Evolutionary conservation across 192 early-diverging fungal genomes (phyloP).

Genomic region (Coemansia sp.): DNA sequence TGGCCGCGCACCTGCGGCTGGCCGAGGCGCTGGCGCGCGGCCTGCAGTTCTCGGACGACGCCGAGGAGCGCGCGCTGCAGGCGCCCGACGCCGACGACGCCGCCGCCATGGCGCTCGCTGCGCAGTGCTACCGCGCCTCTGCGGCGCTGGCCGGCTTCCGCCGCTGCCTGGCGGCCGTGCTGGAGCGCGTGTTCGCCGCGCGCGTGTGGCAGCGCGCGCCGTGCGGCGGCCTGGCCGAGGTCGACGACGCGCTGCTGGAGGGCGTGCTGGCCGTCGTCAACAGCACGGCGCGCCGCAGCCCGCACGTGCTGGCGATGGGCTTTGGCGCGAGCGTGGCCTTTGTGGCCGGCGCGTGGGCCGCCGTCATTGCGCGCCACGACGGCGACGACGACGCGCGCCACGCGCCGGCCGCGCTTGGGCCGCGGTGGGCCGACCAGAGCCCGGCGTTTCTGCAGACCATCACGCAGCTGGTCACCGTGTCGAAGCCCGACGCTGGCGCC

Average conservation of each 20-base stretch:
- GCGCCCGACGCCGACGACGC: conserved; percentile 27
- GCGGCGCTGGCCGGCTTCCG: conserved; percentile 28
- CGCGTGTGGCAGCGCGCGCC: conserved; percentile 13
- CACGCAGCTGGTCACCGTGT: conserved; percentile 36
- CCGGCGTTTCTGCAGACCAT: conserved; percentile 42
- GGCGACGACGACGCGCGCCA: not conserved
- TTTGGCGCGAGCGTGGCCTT: conserved; percentile 23
- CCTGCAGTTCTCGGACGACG: conserved; percentile 46
- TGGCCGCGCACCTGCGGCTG: conserved; percentile 25
- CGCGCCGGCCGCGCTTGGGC: not conserved
- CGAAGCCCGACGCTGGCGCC: conserved; percentile 2
- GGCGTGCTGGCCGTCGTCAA: conserved; percentile 27
- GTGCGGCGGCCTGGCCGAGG: conserved; percentile 6
- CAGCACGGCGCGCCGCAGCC: conserved; percentile 38
- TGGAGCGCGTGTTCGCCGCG: conserved; percentile 19
- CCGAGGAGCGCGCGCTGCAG: conserved; percentile 43
- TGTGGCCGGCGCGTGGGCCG: conserved; percentile 29
- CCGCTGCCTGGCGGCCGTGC: not conserved
- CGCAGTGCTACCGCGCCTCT: conserved; percentile 38
- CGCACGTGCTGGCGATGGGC: conserved; percentile 32
- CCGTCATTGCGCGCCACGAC: conserved; percentile 11
- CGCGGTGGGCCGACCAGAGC: conserved; percentile 49
- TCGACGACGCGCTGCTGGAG: conserved; percentile 34
- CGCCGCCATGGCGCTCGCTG: conserved; percentile 10
- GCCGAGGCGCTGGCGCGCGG: conserved; percentile 45